Base-by-base conservation (phyloP, 306 rosid genomes). In the Oxytropis ochrocephala region DNA sequence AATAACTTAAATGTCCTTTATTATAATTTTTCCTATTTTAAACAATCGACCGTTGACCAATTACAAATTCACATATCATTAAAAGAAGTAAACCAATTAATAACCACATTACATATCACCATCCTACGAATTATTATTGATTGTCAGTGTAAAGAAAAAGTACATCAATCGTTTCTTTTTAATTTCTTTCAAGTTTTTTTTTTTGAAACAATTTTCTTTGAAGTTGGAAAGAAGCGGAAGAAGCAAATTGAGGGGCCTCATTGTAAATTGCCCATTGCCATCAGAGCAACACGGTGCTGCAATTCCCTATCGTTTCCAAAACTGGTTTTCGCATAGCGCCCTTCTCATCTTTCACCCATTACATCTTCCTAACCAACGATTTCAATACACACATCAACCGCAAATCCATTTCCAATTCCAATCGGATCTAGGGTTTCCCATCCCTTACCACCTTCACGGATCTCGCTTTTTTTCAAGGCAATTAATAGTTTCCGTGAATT, bases 381-480 rank as follows among this genome's bases (percentile, higher is more conserved):
- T 53, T 5, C 59, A 24, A 17, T 17, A 11, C 2, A 50, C 13
- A 21, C 35, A 57, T 7, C 64, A 30, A 58, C 64, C 27, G 29
- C 64, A 33, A 54, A 10, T 27, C 12, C 56, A 52, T 30, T 56
- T 69, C 9, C 55, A 43, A 43, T 70, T 44, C 6, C 3, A 16
- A 21, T 46, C 11, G 6, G 51, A 14, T 60, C 85, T 80, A 67
- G 83, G 84, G 72, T 70, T 81, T 85, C 29, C 4, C 14, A 59
- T 35, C 18, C 11, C n/a, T 33, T 57, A 2, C 38, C 5, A 2
- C 24, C 24, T n/a, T 4, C 63, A 21, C 42, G 17, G 54, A 53
- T 68, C 63, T 68, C 11, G 52, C 61, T 10, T 9, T 66, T 66
- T 12, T 38, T 16, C 1, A 14, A 19, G 64, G 3, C 2, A 64